Evolutionary conservation across 768 basidiomycete genomes (phyloP), one percentile per base, ranked within the genome.

Genomic region (Pholiota molesta): DNA sequence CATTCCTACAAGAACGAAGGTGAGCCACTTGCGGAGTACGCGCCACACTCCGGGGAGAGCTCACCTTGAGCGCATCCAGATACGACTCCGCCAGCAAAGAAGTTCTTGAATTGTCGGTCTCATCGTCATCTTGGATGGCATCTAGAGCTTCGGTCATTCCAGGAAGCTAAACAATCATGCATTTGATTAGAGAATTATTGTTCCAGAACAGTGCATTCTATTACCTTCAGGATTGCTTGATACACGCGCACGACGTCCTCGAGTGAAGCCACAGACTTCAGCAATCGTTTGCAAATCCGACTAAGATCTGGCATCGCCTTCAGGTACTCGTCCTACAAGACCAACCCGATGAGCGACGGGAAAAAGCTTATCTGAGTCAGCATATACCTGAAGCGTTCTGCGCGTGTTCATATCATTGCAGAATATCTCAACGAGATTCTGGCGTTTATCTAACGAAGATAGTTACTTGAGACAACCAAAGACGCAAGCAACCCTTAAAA

Each of bases 201-300:
- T 13, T 35, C 52, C n/a, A 16, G 35, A 51, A 49, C 31, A 4
- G 31, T 57, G 2, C 19, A 59, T n/a, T n/a, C n/a, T n/a, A 26
- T 29, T 59, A 94, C 94, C 79, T 92, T 92, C 26, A 91, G 74
- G 1, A 95, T 87, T 1, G 96, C 95, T 72, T 99, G 97, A 72
- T 98, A 98, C 0, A 97, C 90, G 1, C 97, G 87, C 10, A 99
- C 95, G 7, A 99, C 95, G 68, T 99, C 96, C 68, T 99, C 95
- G 5, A 99, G 83, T 0, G 87, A 87, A 0, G 95, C 95, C 5
- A 86, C 82, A 0, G 86, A 83, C 65, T 90, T 91, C 73, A 94
- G 90, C 76, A 99, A 96, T 17, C 92, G 86, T 73, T 99, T 99
- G 70, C 89, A 89, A 21, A 99, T 83, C 2, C 97, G 86, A 66